Percentiles rank a stretch among this genome's conserved stretches.
Evolutionary conservation across 805 yeast genomes (phyloP).

Genomic region (Wickerhamomyces ciferrii): DNA sequence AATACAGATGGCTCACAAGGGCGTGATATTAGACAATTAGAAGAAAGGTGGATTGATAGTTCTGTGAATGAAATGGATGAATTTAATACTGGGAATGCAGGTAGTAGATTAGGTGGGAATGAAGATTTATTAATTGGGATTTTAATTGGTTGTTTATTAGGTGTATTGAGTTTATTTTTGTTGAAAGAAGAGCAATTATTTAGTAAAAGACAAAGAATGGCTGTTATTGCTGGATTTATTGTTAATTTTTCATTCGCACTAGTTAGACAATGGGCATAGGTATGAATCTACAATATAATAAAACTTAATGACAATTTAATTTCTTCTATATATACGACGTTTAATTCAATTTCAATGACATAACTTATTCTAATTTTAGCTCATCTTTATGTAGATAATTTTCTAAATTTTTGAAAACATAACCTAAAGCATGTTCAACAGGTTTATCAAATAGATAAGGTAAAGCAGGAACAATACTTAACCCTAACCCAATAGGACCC

Average conservation of each 20-base stretch:
- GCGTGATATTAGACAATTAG: constrained; percentile 59
- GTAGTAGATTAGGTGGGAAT: constrained; percentile 41
- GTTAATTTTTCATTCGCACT: constrained; percentile 67
- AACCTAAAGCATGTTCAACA: constrained; percentile 65
- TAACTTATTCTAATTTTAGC: constrained; percentile 7
- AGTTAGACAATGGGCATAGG: constrained; percentile 30
- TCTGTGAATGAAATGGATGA: constrained; percentile 50
- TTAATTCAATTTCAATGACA: too few species aligned
- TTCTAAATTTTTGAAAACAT: constrained; percentile 49
- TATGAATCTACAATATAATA: too few species aligned
- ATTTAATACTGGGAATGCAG: constrained; percentile 38
- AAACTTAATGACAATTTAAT: not conserved
- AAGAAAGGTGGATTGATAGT: constrained; percentile 85
- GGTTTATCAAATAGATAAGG: constrained; percentile 83
- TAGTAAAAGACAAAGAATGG: constrained; percentile 57
- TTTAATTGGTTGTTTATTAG: constrained; percentile 68
- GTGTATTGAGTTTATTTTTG: constrained; percentile 63
- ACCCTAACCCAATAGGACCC: constrained; percentile 78
- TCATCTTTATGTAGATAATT: constrained; percentile 14
- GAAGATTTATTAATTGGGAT: constrained; percentile 69
- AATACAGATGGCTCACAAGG: constrained; percentile 22
- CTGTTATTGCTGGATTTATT: constrained; percentile 65
- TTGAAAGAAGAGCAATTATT: constrained; percentile 56
- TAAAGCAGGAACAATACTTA: constrained; percentile 69
- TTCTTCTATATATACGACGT: not conserved